Evolutionary conservation across 306 rosid species (phyloP), one percentile per base, ranked within the genome.

Genomic region (Glycyrrhiza uralensis): DNA sequence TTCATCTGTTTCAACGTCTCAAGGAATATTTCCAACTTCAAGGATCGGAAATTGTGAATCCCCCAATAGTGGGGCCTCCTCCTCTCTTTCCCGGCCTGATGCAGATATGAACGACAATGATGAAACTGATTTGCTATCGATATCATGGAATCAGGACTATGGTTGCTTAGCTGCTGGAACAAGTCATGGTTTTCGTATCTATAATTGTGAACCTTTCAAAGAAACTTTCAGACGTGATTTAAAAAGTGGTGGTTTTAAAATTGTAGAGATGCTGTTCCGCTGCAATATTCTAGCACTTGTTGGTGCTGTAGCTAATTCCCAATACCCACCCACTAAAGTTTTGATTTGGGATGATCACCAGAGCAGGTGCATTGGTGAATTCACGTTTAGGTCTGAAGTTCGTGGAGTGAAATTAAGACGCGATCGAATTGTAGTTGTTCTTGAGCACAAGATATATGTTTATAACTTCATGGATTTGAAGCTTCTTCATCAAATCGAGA

Each of bases 281-380:
- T 82, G 93, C 88, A 94, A 94, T 80, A 84, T 94, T 78, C 88
- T 94, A 24, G 97, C 96, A 49, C 96, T 94, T 84, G 99, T 94
- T 78, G 99, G 99, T 39, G 79, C 85, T 76, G 83, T 68, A 68
- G 81, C 87, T 50, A 89, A 94, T 83, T 81, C 93, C 55, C 85
- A 86, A 12, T 86, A 89, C 41, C 96, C 95, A 15, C 90, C 99
- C 23, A 86, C 86, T 83, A 94, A 94, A 83, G 99, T 91, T 75
- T 66, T 91, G 89, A 89, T 94, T 71, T 94, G 97, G 99, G 93
- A 94, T 82, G 99, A 94, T 84, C 85, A 91, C 81, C 90, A 91
- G 81, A 85, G 96, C 78, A 85, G 86, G 44, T 84, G 91, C 87
- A 88, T 94, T 47, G 86, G 95, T 69, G 99, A 91, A 64, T 87